These are phyloP conservation scores for Sporisorium reilianum DNA, from an alignment of 1,284 basidiomycete genomes.

Conservation along the genomic window DNA sequence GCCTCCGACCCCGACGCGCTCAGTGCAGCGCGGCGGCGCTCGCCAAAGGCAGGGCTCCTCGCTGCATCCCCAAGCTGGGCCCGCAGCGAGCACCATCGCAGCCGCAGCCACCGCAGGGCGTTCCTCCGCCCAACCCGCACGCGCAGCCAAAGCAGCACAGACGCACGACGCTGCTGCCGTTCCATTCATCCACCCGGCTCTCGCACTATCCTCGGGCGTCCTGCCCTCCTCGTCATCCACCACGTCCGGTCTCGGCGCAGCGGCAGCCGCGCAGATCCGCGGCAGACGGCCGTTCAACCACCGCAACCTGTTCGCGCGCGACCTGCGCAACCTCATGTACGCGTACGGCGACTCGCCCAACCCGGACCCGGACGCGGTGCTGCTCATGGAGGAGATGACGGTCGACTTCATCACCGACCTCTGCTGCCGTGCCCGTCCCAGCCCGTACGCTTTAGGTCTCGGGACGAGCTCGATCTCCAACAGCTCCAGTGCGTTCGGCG, in stretches of 20 bases:
- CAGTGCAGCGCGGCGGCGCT: conserved; percentile 30
- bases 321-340: conserved; percentile 85
- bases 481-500: conserved; percentile 32
- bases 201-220: conserved; percentile 29
- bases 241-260: conserved; percentile 18
- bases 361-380: conserved; percentile 85
- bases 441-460: conserved; percentile 54
- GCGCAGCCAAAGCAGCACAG: conserved; percentile 21
- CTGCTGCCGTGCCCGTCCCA: conserved; percentile 73
- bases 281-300: conserved; percentile 59
- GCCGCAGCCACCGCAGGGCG: conserved; percentile 7
- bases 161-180: conserved; percentile 21
- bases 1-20: conserved; percentile 38
- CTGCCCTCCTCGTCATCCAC: conserved; percentile 16
- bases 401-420: conserved; percentile 91
- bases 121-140: conserved; percentile 15
- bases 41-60: conserved; percentile 45
- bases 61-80: conserved; percentile 27
- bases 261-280: conserved; percentile 27
- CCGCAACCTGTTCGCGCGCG: conserved; percentile 57
- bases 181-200: conserved; percentile 49
- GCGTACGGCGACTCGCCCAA: conserved; percentile 93
- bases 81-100: conserved; percentile 3
- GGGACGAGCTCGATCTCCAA: conserved; percentile 48
- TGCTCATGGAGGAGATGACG: conserved; percentile 92